A percentile compares a stretch with the other conserved stretches of the same genome.
Conservation (phyloP, 345 rosid genomes). For the Zanthoxylum bungeanum region DNA sequence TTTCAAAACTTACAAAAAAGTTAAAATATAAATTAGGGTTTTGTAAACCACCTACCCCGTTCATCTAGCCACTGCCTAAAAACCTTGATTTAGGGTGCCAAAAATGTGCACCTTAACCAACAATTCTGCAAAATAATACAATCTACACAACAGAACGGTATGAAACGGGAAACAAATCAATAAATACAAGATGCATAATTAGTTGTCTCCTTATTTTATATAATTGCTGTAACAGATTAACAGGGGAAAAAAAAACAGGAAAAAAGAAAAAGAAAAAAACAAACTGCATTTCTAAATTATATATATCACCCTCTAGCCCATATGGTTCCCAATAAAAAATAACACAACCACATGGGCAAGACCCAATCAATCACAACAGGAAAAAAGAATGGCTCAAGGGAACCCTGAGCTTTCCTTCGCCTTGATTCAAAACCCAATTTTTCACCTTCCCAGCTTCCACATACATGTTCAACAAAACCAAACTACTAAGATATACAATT, state of each 20-base stretch:
- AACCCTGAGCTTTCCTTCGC: slow-evolving; percentile 31
- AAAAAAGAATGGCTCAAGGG: slow-evolving; percentile 22
- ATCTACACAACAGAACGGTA: too few relatives aligned
- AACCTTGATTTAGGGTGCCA: too few relatives aligned
- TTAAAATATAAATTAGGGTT: too few relatives aligned
- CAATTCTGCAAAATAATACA: too few relatives aligned
- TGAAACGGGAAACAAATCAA: background rate
- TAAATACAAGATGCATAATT: background rate
- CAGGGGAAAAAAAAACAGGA: background rate
- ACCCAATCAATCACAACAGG: slow-evolving; percentile 25
- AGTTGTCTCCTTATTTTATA: slow-evolving; percentile 24
- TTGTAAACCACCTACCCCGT: too few relatives aligned
- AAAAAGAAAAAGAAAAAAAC: background rate
- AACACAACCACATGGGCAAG: slow-evolving; percentile 56
- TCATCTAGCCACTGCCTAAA: too few relatives aligned
- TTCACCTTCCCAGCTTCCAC: too few relatives aligned
- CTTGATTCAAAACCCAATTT: slow-evolving; percentile 29
- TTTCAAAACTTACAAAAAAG: too few relatives aligned
- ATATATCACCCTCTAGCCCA: slow-evolving; percentile 35
- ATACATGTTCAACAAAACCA: too few relatives aligned
- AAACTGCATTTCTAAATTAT: slow-evolving; percentile 24
- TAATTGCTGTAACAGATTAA: slow-evolving; percentile 24
- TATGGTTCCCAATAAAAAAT: slow-evolving; percentile 51
- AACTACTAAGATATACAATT: slow-evolving; percentile 54
- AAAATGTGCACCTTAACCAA: too few relatives aligned